Percentiles rank a stretch among this genome's conserved stretches.
phyloP scores from a whole-genome alignment of 331 rosid genomes.

The Rosa hybrid region DNA sequence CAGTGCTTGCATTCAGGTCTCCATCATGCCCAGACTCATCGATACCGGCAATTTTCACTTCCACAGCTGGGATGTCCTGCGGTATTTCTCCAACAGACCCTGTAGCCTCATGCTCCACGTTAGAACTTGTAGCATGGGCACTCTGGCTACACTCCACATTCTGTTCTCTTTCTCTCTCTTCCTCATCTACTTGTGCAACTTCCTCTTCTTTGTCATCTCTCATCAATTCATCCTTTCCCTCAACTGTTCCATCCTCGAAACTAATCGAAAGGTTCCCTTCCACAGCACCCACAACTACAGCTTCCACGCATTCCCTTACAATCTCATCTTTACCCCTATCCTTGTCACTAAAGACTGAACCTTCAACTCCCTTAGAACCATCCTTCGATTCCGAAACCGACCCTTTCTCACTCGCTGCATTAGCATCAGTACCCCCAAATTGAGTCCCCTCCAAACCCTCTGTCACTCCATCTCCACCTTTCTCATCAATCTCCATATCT shows the following conservation, averaged over 20 bases:
- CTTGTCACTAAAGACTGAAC: neutral
- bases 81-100: conserved; percentile 24
- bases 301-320: conserved; percentile 7
- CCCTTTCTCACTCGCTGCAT: conserved; percentile 17
- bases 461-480: conserved; percentile 8
- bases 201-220: conserved; percentile 11
- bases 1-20: conserved; percentile 7
- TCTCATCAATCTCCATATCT: conserved; percentile 27
- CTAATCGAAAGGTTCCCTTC: conserved; percentile 16
- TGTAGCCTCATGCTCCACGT: conserved; percentile 3
- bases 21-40: conserved; percentile 24
- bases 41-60: neutral
- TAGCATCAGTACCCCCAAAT: conserved; percentile 12
- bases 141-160: conserved; percentile 13
- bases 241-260: conserved; percentile 17
- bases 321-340: conserved; percentile 8
- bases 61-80: conserved; percentile 19
- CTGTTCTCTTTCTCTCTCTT: conserved; percentile 9
- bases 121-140: conserved; percentile 21
- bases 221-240: conserved; percentile 13
- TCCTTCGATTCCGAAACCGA: conserved; percentile 20
- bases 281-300: neutral
- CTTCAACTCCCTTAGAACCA: conserved; percentile 12
- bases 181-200: conserved; percentile 16
- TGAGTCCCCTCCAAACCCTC: conserved; percentile 17